Conservation (phyloP, 208 protist genomes). For the Phytomonas sp. region DNA sequence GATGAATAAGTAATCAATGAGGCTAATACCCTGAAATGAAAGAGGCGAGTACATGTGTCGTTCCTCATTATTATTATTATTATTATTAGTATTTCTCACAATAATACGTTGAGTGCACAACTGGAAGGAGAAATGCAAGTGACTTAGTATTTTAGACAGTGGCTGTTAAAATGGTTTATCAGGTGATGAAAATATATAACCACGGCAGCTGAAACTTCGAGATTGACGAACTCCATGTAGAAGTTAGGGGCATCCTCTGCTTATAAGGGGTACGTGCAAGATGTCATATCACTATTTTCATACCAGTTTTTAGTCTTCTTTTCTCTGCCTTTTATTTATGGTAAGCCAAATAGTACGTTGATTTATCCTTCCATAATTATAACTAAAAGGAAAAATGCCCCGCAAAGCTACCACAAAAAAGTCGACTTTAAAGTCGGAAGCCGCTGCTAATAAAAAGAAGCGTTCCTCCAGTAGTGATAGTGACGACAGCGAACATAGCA, state of each 20-base stretch:
- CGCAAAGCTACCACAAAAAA: slow-evolving; percentile 18
- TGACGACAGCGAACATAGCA: slow-evolving; percentile 13
- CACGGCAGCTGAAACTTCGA: not conserved
- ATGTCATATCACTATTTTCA: not conserved
- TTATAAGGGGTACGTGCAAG: not conserved
- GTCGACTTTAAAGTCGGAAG: slow-evolving; percentile 2
- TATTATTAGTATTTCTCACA: not conserved
- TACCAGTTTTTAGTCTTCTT: not conserved
- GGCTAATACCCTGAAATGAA: not conserved
- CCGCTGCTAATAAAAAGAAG: not conserved
- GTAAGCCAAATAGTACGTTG: not conserved
- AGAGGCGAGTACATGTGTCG: not conserved
- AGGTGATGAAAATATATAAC: not conserved
- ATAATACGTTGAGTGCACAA: not conserved
- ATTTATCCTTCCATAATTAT: not conserved
- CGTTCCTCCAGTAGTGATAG: slow-evolving; percentile 20
- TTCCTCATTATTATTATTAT: not conserved
- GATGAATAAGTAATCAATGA: slow-evolving; percentile 58
- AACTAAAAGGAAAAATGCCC: slow-evolving; percentile 15
- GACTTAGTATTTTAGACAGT: not conserved
- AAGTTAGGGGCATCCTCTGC: not conserved
- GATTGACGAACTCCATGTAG: not conserved
- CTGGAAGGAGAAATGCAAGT: not conserved
- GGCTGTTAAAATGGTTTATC: not conserved
- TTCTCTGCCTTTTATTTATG: not conserved